Percentiles rank a stretch among this genome's conserved stretches.
These are phyloP conservation scores for Vinca minor DNA, from an alignment of 257 asterid species.

Conservation along the genomic window DNA sequence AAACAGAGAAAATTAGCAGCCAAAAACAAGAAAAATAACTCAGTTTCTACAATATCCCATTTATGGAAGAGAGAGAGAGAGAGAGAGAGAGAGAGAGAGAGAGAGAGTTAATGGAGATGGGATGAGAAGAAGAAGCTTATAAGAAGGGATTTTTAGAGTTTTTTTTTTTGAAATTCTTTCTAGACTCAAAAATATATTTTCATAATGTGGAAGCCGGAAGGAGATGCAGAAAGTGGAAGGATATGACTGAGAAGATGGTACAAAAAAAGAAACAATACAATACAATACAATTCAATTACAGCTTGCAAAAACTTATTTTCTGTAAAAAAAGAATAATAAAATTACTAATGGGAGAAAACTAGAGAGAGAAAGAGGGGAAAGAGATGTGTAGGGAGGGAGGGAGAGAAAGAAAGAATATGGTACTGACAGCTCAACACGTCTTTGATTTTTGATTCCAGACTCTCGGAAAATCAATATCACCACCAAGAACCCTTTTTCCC, in stretches of 20 bases:
- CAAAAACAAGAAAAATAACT: neutral
- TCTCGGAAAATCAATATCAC: constrained; percentile 11
- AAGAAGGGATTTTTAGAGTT: constrained; percentile 17
- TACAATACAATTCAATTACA: constrained; percentile 19
- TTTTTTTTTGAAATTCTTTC: constrained; percentile 6
- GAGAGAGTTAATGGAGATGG: constrained; percentile 5
- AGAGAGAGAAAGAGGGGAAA: constrained; percentile 5
- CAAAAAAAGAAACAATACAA: constrained; percentile 2
- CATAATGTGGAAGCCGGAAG: neutral
- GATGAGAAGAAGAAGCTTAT: constrained; percentile 17
- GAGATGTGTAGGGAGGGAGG: constrained; percentile 9
- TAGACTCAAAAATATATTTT: too few species aligned
- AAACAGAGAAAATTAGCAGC: neutral
- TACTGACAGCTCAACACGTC: constrained; percentile 61
- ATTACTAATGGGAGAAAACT: neutral
- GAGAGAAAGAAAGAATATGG: constrained; percentile 12
- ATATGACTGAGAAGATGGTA: constrained; percentile 21
- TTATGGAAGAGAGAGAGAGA: neutral
- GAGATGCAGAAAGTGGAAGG: neutral
- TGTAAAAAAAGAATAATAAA: neutral
- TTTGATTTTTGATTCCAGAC: constrained; percentile 32
- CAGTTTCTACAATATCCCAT: constrained; percentile 13
- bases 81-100: neutral
- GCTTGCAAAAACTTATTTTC: constrained; percentile 23
- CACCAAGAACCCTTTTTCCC: constrained; percentile 4